These are phyloP conservation scores for Cladorrhinum sp. DNA, from an alignment of 2,329 filamentous ascomycete genomes.

Conservation along the genomic window DNA sequence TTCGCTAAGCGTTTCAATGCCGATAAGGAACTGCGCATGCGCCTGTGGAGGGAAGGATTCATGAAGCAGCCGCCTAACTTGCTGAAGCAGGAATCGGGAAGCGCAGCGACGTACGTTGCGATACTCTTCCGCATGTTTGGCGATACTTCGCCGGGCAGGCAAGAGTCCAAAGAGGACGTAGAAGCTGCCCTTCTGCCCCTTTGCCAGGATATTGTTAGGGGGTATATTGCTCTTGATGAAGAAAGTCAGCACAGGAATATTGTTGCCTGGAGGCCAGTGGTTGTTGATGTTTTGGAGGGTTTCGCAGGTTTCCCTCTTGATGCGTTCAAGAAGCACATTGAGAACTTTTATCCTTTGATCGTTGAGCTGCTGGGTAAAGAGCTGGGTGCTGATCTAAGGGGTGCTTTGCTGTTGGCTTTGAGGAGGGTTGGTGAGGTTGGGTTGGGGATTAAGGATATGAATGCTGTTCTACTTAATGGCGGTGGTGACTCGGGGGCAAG, in stretches of 20 bases:
- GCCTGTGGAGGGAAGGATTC: conserved; percentile 94
- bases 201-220: conserved; percentile 88
- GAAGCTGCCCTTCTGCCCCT: conserved; percentile 91
- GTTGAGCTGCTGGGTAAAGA: conserved; percentile 83
- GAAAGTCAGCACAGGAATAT: conserved; percentile 98
- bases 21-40: conserved; percentile 91
- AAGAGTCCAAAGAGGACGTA: conserved; percentile 74
- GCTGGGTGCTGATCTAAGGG: conserved; percentile 73
- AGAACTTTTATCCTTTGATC: conserved; percentile 80
- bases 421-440: conserved; percentile 78
- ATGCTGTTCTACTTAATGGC: conserved; percentile 8
- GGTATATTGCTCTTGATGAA: conserved; percentile 83
- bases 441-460: conserved; percentile 55
- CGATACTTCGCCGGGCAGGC: conserved; percentile 79
- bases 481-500: neutral
- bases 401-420: conserved; percentile 73
- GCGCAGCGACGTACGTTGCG: conserved; percentile 89
- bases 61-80: conserved; percentile 99
- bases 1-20: conserved; percentile 98
- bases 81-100: conserved; percentile 92
- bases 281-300: conserved; percentile 93
- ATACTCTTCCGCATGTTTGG: conserved; percentile 98
- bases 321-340: conserved; percentile 73
- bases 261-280: conserved; percentile 92
- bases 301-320: conserved; percentile 78